phyloP scores from a whole-genome alignment of 768 basidiomycete genomes.

The Hydnomerulius pinastri region DNA sequence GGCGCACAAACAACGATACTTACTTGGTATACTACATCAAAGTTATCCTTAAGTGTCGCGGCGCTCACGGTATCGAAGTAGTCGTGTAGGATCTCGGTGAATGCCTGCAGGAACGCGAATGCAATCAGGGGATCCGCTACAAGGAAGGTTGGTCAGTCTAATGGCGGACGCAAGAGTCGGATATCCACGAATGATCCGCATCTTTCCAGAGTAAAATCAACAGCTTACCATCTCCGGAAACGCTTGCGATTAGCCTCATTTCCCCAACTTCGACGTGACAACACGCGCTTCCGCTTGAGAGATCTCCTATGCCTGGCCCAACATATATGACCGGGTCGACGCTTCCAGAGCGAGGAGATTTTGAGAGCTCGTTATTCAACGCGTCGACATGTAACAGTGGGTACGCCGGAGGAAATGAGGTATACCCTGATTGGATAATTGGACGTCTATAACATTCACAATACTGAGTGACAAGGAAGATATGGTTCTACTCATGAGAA shows the following conservation, averaged over 20 bases:
- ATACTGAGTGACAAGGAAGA: conserved; percentile 5
- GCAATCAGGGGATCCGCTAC: conserved; percentile 88
- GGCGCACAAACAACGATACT: conserved; percentile 15
- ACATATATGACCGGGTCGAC: conserved; percentile 80
- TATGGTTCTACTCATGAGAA: not conserved
- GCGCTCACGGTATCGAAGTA: conserved; percentile 88
- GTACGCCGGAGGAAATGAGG: conserved; percentile 72
- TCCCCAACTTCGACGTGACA: conserved; percentile 82
- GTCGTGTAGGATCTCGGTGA: conserved; percentile 79
- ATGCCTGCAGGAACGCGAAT: conserved; percentile 85
- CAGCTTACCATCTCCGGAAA: conserved; percentile 82
- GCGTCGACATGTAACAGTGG: conserved; percentile 87
- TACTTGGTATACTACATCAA: conserved; percentile 94
- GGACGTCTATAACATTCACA: conserved; percentile 52
- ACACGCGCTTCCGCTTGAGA: conserved; percentile 61
- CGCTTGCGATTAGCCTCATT: conserved; percentile 74
- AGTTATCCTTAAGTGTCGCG: conserved; percentile 82
- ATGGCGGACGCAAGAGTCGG: no score
- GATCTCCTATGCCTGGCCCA: conserved; percentile 41
- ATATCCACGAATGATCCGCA: not conserved
- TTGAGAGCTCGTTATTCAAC: conserved; percentile 69
- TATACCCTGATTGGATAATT: conserved; percentile 90
- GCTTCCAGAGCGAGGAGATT: conserved; percentile 50
- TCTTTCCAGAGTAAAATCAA: not conserved
- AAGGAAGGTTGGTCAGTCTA: not conserved